Base-by-base conservation (phyloP, 2,329 filamentous ascomycete species). In the Penicillium corylophilum region DNA sequence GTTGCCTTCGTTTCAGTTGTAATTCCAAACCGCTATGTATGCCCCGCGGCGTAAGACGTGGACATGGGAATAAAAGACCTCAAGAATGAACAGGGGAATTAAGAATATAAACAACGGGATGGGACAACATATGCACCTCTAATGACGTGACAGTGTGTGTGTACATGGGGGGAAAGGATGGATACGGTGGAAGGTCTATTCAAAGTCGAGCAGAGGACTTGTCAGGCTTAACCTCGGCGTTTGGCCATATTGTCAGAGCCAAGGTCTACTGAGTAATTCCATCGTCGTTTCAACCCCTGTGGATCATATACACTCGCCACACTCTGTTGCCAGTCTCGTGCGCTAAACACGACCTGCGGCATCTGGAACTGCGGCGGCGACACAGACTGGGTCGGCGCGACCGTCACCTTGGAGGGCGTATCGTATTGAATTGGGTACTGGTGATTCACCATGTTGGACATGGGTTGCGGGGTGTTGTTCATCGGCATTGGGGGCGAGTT, bases 241-340 rank as follows among this genome's bases (percentile, higher is more conserved):
- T 73, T 73, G 10, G 56, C 45, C 40, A 60, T 58, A 44, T 63
- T 63, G 26, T 68, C 64, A n/a, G 61, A 42, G 38, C 55, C 56
- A 20, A 71, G 38, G 38, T 73, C 70, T 23, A 67, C 57, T 2
- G 70, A 68, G 53, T 71, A 71, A 45, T 74, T 71, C 73, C 73
- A 77, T 41, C 72, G 65, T 44, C 75, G 66, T 58, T 77, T 77
- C 44, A 75, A 49, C 12, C 75, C 74, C 33, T 75, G 70, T 13
- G 74, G 71, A 55, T 77, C 75, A 57, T 71, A 76, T 8, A 77
- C 75, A 56, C 75, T 77, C 15, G 75, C 75, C 51, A 77, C 75
- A 53, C 73, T 77, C 55, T 74, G 73, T 51, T 77, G 75, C 75
- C 75, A 77, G 46, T 77, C 74, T 46, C 73, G 67, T 10, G 75